Evolutionary conservation across 2,329 filamentous ascomycete genomes (phyloP).

Genomic region (Epicoccum nigrum): DNA sequence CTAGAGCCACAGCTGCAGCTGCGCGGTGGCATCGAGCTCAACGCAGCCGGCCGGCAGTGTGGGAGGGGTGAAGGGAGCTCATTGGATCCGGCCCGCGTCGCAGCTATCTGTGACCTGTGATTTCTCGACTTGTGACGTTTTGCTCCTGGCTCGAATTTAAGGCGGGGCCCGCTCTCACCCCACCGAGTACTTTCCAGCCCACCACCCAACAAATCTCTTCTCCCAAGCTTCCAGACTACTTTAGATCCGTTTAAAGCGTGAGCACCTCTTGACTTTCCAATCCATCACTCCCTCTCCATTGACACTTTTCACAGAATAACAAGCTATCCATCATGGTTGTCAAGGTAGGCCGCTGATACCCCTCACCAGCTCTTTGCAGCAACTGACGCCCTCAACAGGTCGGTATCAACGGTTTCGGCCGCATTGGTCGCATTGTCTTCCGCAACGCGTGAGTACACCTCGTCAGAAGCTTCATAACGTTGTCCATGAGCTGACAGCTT

Average conservation of each 20-base stretch:
- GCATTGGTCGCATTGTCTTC: conserved; percentile 99
- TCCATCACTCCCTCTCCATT: conserved; percentile 18
- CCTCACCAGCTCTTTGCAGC: conserved; percentile 25
- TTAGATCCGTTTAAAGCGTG: conserved; percentile 30
- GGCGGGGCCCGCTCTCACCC: conserved; percentile 4
- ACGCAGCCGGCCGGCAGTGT: conserved; percentile 43
- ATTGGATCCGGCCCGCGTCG: conserved; percentile 38
- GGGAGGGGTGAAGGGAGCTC: conserved; percentile 32
- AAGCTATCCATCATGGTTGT: conserved; percentile 52
- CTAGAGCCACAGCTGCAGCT: conserved; percentile 27
- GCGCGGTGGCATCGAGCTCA: conserved; percentile 19
- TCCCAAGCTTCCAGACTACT: conserved; percentile 26
- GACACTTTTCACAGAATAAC: conserved; percentile 29
- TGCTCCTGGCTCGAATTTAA: conserved; percentile 38
- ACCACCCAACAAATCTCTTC: conserved; percentile 31
- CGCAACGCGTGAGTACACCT: conserved; percentile 78
- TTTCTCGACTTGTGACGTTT: conserved; percentile 40
- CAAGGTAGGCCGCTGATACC: conserved; percentile 49
- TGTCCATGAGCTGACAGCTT: conserved; percentile 27
- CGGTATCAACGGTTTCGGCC: conserved; percentile 99
- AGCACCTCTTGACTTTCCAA: conserved; percentile 18
- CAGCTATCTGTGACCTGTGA: conserved; percentile 42
- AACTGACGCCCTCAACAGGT: conserved; percentile 61
- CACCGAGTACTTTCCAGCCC: conserved; percentile 33
- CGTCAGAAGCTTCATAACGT: conserved; percentile 1